phyloP scores from a whole-genome alignment of 2,329 filamentous ascomycete species.

The Pseudogymnoascus sp. region DNA sequence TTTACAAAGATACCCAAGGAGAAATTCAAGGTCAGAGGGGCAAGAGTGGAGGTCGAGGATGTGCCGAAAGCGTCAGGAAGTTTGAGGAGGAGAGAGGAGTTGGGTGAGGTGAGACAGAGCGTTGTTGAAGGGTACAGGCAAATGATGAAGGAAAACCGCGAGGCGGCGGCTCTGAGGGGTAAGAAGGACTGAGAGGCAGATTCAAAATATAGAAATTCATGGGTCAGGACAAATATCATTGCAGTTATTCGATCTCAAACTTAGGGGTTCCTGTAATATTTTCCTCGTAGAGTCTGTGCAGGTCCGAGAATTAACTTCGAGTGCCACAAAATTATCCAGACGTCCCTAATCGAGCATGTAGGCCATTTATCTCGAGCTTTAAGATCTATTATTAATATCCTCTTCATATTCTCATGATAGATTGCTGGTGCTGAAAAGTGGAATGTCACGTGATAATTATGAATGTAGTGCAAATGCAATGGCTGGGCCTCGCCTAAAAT shows the following conservation, averaged over 20 bases:
- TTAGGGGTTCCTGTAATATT: not conserved
- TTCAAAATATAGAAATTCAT: not conserved
- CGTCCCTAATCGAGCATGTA: not conserved
- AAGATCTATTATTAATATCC: not conserved
- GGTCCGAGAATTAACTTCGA: not conserved
- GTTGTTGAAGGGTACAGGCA: conserved; percentile 70
- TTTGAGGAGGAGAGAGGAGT: conserved; percentile 65
- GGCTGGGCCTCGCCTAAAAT: conserved; percentile 2
- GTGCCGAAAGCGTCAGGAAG: conserved; percentile 65
- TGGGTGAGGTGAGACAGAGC: conserved; percentile 60
- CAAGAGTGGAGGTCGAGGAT: conserved; percentile 60
- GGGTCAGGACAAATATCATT: not conserved
- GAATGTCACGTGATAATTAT: not conserved
- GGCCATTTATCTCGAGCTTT: not conserved
- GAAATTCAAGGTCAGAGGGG: conserved; percentile 47
- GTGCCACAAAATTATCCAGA: not conserved
- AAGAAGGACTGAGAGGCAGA: not conserved
- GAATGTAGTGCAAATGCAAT: conserved; percentile 5
- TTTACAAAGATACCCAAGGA: conserved; percentile 29
- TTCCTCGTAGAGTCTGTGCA: not conserved
- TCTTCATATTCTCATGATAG: not conserved
- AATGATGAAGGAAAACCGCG: conserved; percentile 53
- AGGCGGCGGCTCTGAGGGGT: conserved; percentile 3
- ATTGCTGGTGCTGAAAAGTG: not conserved
- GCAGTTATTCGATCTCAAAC: not conserved